Percentiles rank a stretch among this genome's conserved stretches.
These are phyloP conservation scores for Begonia fuchsioides DNA, from an alignment of 306 rosid genomes.

Conservation along the genomic window DNA sequence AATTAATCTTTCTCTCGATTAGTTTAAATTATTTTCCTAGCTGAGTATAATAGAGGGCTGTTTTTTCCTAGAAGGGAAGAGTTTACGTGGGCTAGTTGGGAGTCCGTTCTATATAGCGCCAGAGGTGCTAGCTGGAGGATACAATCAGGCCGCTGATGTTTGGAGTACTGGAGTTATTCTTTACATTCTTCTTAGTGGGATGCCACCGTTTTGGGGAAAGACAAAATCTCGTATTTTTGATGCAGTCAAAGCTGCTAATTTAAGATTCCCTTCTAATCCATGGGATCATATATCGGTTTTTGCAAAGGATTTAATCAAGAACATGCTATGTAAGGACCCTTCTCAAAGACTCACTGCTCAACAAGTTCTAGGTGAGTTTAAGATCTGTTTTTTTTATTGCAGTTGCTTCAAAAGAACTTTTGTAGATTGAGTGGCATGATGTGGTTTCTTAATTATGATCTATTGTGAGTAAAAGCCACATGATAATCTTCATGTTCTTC, in stretches of 20 bases:
- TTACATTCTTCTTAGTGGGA: constrained; percentile 55
- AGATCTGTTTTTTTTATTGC: too few relatives aligned
- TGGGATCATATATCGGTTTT: constrained; percentile 45
- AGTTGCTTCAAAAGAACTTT: too few relatives aligned
- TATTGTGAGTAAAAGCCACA: too few relatives aligned
- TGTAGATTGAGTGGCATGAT: too few relatives aligned
- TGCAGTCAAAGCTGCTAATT: constrained; percentile 46
- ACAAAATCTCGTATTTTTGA: constrained; percentile 53
- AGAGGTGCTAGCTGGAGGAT: constrained; percentile 55
- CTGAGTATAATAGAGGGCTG: constrained; percentile 2
- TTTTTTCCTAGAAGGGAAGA: constrained; percentile 36
- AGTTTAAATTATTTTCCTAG: constrained; percentile 6
- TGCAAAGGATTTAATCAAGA: constrained; percentile 42
- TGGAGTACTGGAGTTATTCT: constrained; percentile 73
- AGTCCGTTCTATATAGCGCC: constrained; percentile 76
- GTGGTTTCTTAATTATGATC: too few relatives aligned
- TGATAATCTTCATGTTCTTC: too few relatives aligned
- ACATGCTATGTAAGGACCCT: constrained; percentile 49
- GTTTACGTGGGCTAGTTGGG: constrained; percentile 63
- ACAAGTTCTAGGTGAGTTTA: constrained; percentile 51
- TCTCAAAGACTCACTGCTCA: constrained; percentile 45
- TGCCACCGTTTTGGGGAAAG: constrained; percentile 73
- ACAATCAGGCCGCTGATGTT: constrained; percentile 65
- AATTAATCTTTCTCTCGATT: constrained; percentile 5
- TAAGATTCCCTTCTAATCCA: constrained; percentile 44